phyloP scores from a whole-genome alignment of 176 grass and related monocot species.

The Panicum miliaceum region DNA sequence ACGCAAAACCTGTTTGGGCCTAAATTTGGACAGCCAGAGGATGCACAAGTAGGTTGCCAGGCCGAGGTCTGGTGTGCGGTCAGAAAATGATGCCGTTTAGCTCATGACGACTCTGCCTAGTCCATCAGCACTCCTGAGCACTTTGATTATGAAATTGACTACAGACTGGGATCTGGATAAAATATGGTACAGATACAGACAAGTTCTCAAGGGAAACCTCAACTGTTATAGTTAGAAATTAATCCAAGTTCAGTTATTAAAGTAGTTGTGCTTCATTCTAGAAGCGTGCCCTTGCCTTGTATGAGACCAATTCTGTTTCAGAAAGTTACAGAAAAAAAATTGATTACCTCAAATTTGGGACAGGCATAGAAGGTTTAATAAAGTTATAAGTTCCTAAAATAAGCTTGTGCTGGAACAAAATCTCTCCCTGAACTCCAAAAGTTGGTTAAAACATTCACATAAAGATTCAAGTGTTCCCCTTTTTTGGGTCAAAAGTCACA shows the following conservation, averaged over 20 bases:
- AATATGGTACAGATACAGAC: background rate
- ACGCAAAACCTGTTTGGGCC: too few relatives aligned
- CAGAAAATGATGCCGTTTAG: too few relatives aligned
- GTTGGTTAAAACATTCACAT: background rate
- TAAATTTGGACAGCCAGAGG: too few relatives aligned
- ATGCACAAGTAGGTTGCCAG: too few relatives aligned
- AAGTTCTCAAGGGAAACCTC: background rate
- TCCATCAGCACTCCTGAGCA: too few relatives aligned
- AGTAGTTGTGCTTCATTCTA: background rate
- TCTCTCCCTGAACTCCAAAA: background rate
- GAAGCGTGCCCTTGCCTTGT: background rate
- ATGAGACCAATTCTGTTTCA: background rate
- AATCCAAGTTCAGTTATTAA: background rate
- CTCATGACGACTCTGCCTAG: too few relatives aligned
- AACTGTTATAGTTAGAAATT: background rate
- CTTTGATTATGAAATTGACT: background rate
- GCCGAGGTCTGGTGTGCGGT: too few relatives aligned
- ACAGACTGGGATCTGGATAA: constrained; percentile 26
- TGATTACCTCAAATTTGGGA: background rate
- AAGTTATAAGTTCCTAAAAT: background rate
- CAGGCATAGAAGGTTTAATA: background rate
- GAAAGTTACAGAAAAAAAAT: background rate
- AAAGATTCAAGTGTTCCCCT: too few relatives aligned
- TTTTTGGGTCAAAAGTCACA: background rate
- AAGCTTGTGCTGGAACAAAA: background rate